Conservation (phyloP, 2,329 filamentous ascomycete species). For the Diaporthe velutina region DNA sequence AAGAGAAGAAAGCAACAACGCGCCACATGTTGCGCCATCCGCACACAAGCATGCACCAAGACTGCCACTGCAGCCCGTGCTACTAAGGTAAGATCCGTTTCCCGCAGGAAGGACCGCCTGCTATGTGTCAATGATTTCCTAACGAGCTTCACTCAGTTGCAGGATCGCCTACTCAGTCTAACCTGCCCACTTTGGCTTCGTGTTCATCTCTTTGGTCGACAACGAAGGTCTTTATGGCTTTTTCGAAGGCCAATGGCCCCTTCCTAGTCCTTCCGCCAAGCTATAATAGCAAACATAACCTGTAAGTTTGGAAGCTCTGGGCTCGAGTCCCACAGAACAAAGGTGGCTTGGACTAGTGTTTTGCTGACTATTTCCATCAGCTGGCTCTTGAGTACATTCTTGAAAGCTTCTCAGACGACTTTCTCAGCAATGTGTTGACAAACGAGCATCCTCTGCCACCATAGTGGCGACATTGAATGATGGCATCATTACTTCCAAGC, state of each 20-base stretch:
- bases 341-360: not conserved
- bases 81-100: not conserved
- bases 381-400: not conserved
- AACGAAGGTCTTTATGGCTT: accelerated
- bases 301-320: not conserved
- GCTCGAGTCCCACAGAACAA: not conserved
- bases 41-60: not conserved
- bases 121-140: not conserved
- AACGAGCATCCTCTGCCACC: not conserved
- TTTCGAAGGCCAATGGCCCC: not conserved
- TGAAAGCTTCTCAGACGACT: not conserved
- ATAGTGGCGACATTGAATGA: not conserved
- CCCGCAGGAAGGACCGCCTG: not conserved
- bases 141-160: not conserved
- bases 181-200: not conserved
- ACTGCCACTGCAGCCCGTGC: not conserved
- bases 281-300: not conserved
- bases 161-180: not conserved
- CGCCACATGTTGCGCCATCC: not conserved
- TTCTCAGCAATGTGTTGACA: accelerated
- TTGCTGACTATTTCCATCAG: not conserved
- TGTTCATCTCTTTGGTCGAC: not conserved
- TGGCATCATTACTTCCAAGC: no score
- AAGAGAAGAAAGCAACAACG: not conserved
- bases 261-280: not conserved